A percentile compares a stretch with the other conserved stretches of the same genome.
Evolutionary conservation across 164 flowering plant species (phyloP).

Genomic region (Annona squamosa): DNA sequence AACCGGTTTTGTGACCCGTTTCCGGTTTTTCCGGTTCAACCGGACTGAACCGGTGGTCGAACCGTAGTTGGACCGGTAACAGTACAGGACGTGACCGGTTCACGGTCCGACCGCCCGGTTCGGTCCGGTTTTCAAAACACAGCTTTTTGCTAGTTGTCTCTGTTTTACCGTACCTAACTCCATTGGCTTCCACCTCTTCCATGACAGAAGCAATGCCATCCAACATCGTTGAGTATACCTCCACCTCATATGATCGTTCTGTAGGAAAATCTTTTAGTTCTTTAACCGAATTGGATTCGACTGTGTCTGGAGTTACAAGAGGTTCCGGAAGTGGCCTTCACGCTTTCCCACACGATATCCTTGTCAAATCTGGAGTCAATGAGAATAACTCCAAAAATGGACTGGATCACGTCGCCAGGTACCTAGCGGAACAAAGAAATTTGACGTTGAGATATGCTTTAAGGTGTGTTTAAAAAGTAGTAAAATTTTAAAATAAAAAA

Average conservation of each 20-base stretch:
- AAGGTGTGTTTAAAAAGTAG: background rate
- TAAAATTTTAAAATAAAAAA: too few relatives aligned
- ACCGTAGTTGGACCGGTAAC: too few relatives aligned
- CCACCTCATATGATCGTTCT: slow-evolving; percentile 19
- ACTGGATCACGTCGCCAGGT: slow-evolving; percentile 81
- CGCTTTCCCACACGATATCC: slow-evolving; percentile 48
- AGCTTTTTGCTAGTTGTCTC: slow-evolving; percentile 27
- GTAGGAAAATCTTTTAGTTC: slow-evolving; percentile 49
- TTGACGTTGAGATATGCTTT: background rate
- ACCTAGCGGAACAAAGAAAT: slow-evolving; percentile 34
- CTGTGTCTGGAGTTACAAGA: slow-evolving; percentile 53
- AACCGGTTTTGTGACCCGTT: too few relatives aligned
- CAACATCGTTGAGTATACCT: background rate
- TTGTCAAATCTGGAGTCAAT: slow-evolving; percentile 63
- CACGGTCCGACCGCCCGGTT: too few relatives aligned
- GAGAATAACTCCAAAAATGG: slow-evolving; percentile 76
- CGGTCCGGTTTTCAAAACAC: too few relatives aligned
- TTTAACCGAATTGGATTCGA: slow-evolving; percentile 46
- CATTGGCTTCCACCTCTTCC: slow-evolving; percentile 42
- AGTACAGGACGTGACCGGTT: too few relatives aligned
- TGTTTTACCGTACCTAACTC: slow-evolving; percentile 22
- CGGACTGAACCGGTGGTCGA: too few relatives aligned
- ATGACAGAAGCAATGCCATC: slow-evolving; percentile 26
- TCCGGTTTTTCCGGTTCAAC: too few relatives aligned
- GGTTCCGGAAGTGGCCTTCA: slow-evolving; percentile 64